phyloP scores from a whole-genome alignment of 371 early-diverging fungal species.

The Rhizopus microsporus region DNA sequence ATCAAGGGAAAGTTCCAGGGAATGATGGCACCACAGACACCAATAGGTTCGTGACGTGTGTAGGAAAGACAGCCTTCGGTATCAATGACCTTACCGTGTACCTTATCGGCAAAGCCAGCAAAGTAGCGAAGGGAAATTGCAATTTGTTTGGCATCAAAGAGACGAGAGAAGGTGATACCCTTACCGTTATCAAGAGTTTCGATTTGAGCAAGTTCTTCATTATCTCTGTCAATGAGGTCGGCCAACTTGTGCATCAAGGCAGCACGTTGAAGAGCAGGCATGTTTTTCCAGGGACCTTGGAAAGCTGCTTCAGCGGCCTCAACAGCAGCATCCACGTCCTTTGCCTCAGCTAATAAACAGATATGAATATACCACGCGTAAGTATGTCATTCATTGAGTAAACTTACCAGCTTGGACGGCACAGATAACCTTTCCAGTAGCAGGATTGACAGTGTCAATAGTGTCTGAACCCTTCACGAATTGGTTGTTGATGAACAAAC shows the following conservation, averaged over 20 bases:
- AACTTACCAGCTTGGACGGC: slow-evolving; percentile 47
- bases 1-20: slow-evolving; percentile 87
- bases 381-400: neutral
- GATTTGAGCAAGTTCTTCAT: slow-evolving; percentile 45
- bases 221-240: slow-evolving; percentile 43
- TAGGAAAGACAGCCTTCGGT: slow-evolving; percentile 57
- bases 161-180: slow-evolving; percentile 43
- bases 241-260: slow-evolving; percentile 51
- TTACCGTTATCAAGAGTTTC: slow-evolving; percentile 55
- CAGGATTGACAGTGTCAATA: slow-evolving; percentile 53
- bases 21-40: slow-evolving; percentile 80
- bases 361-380: neutral
- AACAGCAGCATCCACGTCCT: slow-evolving; percentile 52
- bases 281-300: slow-evolving; percentile 43
- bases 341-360: slow-evolving; percentile 35
- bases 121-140: slow-evolving; percentile 68
- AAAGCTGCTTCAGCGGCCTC: slow-evolving; percentile 52
- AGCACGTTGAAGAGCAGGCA: slow-evolving; percentile 34
- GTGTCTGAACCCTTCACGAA: slow-evolving; percentile 47
- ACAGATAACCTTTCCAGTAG: slow-evolving; percentile 46
- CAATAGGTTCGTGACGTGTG: slow-evolving; percentile 79
- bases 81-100: slow-evolving; percentile 57
- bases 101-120: slow-evolving; percentile 84
- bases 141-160: slow-evolving; percentile 58
- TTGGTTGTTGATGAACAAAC: slow-evolving; percentile 58